Evolutionary conservation across 106 monocot genomes (phyloP), one percentile per base, ranked within the genome.

Genomic region (Allium cepa): DNA sequence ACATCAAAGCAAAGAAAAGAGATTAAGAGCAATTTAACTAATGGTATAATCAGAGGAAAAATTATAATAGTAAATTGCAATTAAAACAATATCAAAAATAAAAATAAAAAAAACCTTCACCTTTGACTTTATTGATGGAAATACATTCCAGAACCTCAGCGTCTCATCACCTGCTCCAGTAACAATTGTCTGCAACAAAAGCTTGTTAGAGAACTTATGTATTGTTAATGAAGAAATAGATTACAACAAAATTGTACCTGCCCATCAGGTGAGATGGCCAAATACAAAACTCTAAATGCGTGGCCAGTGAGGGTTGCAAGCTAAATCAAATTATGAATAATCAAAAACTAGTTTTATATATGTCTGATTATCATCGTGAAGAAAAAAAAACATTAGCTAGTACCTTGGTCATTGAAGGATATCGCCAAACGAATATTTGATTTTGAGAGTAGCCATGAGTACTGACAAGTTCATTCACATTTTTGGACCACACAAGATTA

Each of bases 141-240:
- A 94, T 10, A 90, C 94, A 68, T 90, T 94, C 94, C 94, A 94
- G 66, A 94, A 94, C 60, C 94, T 70, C 2, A 94, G 80, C 18
- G 94, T 94, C 74, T 94, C 94, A 75, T 95, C 94, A 53, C 94
- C 94, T 8, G 94, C 94, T 58, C 94, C 94, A 26, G 94, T 95
- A 22, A 95, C 94, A 69, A 95, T 91, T 49, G 94, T 95, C 94
- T 95, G 36, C 36, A 36, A 36, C 5, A 36, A 36, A 36, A 36
- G 36, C 36, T 4, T 36, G 36, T 36, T 36, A 5, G 36, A 36
- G 36, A 36, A 36, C 36, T 36, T 36, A 36, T 4, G 36, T 36
- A 36, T 36, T 36, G 0, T 36, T 36, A 36, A 36, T 36, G 36
- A 36, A 36, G 36, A 36, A 36, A 36, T 36, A 36, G 3, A 36